Percentiles rank a stretch among this genome's conserved stretches.
These are phyloP conservation scores for Plasmopara halstedii DNA, from an alignment of 352 stramenopile genomes.

Conservation along the genomic window DNA sequence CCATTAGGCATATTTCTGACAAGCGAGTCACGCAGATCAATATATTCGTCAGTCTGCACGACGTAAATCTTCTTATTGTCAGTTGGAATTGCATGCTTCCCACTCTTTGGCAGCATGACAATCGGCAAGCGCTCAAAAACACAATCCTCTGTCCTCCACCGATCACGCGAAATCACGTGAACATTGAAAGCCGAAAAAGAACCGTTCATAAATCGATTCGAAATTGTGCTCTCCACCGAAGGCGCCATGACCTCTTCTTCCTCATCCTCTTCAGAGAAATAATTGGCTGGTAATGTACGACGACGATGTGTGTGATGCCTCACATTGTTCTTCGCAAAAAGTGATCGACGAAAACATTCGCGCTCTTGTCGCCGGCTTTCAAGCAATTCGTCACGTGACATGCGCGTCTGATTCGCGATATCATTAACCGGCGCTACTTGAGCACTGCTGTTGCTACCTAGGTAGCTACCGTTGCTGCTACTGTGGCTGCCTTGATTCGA, in stretches of 20 bases:
- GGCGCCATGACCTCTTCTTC: constrained; percentile 43
- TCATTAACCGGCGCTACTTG: constrained; percentile 3
- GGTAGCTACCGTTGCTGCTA: constrained; percentile 13
- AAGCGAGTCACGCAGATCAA: constrained; percentile 54
- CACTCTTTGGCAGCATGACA: constrained; percentile 58
- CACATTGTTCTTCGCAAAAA: constrained; percentile 37
- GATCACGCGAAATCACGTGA: constrained; percentile 62
- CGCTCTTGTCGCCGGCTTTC: constrained; percentile 54
- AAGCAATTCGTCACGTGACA: constrained; percentile 69
- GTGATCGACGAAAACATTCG: constrained; percentile 56
- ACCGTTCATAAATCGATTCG: constrained; percentile 73
- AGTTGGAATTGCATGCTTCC: constrained; percentile 51
- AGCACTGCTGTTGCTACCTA: constrained; percentile 4
- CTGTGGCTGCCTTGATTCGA: constrained; percentile 17
- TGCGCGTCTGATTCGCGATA: constrained; percentile 17
- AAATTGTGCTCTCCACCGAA: constrained; percentile 75
- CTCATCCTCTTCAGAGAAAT: constrained; percentile 63
- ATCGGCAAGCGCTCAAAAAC: constrained; percentile 56
- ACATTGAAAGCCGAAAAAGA: constrained; percentile 71
- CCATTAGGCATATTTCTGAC: constrained; percentile 33
- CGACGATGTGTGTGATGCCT: constrained; percentile 11
- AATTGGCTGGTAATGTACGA: constrained; percentile 37
- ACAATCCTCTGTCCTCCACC: constrained; percentile 60
- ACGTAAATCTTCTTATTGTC: constrained; percentile 78
- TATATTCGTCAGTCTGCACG: constrained; percentile 53